Evolutionary conservation across 1,284 basidiomycete species (phyloP).

Genomic region (Papiliotrema laurentii): DNA sequence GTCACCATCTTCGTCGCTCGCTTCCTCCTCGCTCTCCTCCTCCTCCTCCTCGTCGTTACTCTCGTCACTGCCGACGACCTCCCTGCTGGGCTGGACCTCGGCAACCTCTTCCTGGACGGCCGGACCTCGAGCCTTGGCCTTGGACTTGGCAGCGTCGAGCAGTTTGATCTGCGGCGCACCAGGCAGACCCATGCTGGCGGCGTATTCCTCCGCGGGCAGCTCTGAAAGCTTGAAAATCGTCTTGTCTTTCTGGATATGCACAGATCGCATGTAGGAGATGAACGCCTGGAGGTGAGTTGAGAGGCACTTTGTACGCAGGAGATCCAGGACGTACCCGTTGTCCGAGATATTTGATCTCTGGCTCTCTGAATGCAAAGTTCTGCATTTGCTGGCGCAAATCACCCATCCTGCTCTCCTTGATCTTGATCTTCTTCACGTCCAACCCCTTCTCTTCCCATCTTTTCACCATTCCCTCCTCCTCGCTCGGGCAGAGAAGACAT

Average conservation of each 20-base stretch:
- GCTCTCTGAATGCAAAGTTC: constrained; percentile 88
- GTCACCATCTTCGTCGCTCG: constrained; percentile 19
- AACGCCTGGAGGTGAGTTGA: constrained; percentile 66
- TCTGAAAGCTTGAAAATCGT: constrained; percentile 79
- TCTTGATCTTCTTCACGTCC: constrained; percentile 78
- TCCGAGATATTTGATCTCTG: constrained; percentile 94
- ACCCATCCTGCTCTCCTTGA: constrained; percentile 78
- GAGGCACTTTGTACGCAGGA: not conserved
- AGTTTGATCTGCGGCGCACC: constrained; percentile 97
- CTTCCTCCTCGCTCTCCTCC: constrained; percentile 11
- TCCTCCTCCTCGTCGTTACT: constrained; percentile 19
- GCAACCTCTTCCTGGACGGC: constrained; percentile 12
- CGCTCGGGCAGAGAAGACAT: constrained; percentile 78
- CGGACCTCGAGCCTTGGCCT: constrained; percentile 31
- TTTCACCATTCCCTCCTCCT: constrained; percentile 81
- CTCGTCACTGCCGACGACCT: constrained; percentile 19
- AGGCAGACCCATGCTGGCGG: constrained; percentile 84
- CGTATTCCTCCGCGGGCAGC: constrained; percentile 77
- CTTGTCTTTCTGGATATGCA: constrained; percentile 93
- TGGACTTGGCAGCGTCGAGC: constrained; percentile 83
- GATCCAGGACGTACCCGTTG: constrained; percentile 66
- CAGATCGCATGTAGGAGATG: constrained; percentile 89
- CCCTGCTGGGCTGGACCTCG: constrained; percentile 8
- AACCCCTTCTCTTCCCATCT: constrained; percentile 71
- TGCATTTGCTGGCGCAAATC: constrained; percentile 85